Conservation (phyloP, 345 rosid genomes). For the Pistacia integerrima region DNA sequence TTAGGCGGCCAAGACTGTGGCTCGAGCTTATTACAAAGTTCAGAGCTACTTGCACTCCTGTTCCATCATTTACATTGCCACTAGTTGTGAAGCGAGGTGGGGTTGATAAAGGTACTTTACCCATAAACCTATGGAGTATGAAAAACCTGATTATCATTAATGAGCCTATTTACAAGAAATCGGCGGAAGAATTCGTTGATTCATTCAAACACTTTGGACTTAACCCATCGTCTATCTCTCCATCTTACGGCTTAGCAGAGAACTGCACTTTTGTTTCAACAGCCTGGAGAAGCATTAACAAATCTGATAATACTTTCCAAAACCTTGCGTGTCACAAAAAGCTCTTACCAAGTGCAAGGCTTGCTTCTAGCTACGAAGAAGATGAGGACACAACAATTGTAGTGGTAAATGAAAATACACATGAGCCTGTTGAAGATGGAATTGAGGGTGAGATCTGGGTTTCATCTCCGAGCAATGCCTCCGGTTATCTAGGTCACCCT, state of each 20-base stretch:
- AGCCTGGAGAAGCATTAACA: slow-evolving; percentile 44
- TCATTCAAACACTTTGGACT: slow-evolving; percentile 43
- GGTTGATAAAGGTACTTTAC: slow-evolving; percentile 20
- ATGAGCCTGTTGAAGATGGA: slow-evolving; percentile 48
- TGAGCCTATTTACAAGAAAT: slow-evolving; percentile 50
- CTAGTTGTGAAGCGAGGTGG: slow-evolving; percentile 58
- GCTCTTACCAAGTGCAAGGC: slow-evolving; percentile 57
- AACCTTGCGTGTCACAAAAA: slow-evolving; percentile 44
- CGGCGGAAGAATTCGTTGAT: slow-evolving; percentile 46
- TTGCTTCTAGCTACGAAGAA: slow-evolving; percentile 22
- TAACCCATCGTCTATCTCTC: slow-evolving; percentile 48
- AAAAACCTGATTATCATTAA: slow-evolving; percentile 59
- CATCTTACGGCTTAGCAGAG: slow-evolving; percentile 71
- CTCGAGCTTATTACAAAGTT: slow-evolving; percentile 53
- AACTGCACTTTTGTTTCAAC: slow-evolving; percentile 70
- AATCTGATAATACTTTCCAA: slow-evolving; percentile 15
- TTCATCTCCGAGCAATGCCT: slow-evolving; percentile 65
- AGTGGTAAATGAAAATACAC: slow-evolving; percentile 50
- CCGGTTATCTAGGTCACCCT: slow-evolving; percentile 60
- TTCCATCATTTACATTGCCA: slow-evolving; percentile 64
- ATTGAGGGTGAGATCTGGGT: slow-evolving; percentile 70
- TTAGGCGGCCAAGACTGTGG: slow-evolving; percentile 57
- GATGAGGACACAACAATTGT: slow-evolving; percentile 46
- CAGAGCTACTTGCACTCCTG: slow-evolving; percentile 61
- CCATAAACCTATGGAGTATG: slow-evolving; percentile 42